phyloP scores from a whole-genome alignment of 495 filamentous ascomycete genomes.

The Oidiodendron maius region DNA sequence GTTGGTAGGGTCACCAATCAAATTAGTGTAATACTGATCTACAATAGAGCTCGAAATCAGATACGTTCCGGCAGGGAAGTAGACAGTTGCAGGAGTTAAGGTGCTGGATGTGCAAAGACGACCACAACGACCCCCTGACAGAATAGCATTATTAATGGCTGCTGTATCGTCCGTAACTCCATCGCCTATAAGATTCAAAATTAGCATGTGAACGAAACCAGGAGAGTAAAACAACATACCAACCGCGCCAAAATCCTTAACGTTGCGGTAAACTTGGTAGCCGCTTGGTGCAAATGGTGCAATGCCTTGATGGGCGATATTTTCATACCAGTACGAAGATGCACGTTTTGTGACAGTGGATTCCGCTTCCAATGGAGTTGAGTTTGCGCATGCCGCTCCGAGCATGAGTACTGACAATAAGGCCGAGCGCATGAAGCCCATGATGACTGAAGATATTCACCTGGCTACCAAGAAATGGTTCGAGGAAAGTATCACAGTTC shows the following conservation, averaged over 20 bases:
- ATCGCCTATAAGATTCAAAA: constrained; percentile 47
- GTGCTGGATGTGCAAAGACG: constrained; percentile 22
- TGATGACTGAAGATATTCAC: background rate
- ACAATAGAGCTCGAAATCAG: constrained; percentile 50
- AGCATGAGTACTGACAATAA: background rate
- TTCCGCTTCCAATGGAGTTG: background rate
- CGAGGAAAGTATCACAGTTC: background rate
- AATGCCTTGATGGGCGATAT: constrained; percentile 21
- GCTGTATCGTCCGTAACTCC: constrained; percentile 63
- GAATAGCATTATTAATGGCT: constrained; percentile 60
- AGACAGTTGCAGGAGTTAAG: constrained; percentile 34
- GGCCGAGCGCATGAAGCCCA: background rate
- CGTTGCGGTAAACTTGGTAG: constrained; percentile 17
- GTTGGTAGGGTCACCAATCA: constrained; percentile 63
- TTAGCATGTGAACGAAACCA: background rate
- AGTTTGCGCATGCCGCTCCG: background rate
- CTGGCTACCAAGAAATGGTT: background rate
- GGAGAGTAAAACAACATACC: background rate
- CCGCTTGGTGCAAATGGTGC: constrained; percentile 17
- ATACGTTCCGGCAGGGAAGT: constrained; percentile 46
- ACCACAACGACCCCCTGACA: constrained; percentile 44
- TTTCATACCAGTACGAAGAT: constrained; percentile 19
- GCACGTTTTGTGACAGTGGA: background rate
- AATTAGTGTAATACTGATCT: constrained; percentile 59
- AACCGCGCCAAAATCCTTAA: constrained; percentile 19